Evolutionary conservation across 2,329 filamentous ascomycete genomes (phyloP), one percentile per base, ranked within the genome.

Genomic region (Lasiodiplodia hormozganensis): DNA sequence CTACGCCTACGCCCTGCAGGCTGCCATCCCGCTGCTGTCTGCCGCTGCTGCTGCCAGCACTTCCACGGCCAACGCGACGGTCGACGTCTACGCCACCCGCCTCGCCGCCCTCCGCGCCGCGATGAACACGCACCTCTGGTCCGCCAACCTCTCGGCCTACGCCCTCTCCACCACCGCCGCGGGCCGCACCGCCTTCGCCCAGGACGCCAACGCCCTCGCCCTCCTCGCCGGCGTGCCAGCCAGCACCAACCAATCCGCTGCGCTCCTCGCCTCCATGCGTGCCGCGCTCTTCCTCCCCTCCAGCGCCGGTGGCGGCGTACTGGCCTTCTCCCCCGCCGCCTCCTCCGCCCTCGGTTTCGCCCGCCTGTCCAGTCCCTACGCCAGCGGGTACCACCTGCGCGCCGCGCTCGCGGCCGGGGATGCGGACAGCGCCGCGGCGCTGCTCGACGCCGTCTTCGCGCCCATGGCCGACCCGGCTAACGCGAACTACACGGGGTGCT

Each of bases 181-280:
- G 16, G 25, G 4, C 28, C 28, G 28, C 4, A 65, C 57, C 14
- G 75, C 72, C 6, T 76, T 76, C 40, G 73, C 72, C 3, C 76
- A 79, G 52, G 77, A 78, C 52, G 70, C 76, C 18, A 77, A 79
- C 58, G 76, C 77, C 0, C 53, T 77, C 18, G 76, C 77, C 5
- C 75, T 79, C n/a, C 68, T 79, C 16, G 74, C 77, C 2, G 71
- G 73, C 18, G 73, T 78, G 18, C 72, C 70, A 0, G 28, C 28
- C 1, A 5, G 3, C 1, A 4, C 28, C 28, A 28, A 28, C 28
- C 28, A 28, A 5, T 28, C 36, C 28, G 4, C 52, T 25, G 43
- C 62, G 52, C 56, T 70, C 38, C 43, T 70, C 25, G 51, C 72
- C 66, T 54, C 65, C 21, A 68, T 72, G 11, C 66, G 69, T 21